Base-by-base conservation (phyloP, 2,329 filamentous ascomycete genomes). In the Colletotrichum tofieldiae region DNA sequence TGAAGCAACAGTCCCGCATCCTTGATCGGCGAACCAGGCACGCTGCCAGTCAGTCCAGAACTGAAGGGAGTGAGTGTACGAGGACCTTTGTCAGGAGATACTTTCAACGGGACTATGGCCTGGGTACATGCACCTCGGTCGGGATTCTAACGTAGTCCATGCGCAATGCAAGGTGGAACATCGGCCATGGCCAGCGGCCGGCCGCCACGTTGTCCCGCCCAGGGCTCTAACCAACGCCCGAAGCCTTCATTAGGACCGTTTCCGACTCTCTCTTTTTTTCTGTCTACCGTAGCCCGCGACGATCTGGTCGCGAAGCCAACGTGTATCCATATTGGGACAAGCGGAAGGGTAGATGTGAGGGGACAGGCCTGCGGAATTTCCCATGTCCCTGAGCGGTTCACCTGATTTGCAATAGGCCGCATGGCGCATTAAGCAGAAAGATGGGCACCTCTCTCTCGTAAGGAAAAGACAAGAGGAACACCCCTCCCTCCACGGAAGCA, bases 281-380 rank as follows among this genome's bases (percentile, higher is more conserved):
- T 39, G 35, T 20, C 56, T 55, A 54, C 62, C 56, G 43, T 55
- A 49, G 59, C 64, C 71, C 45, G 65, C 58, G 56, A 37, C 61
- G 23, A 32, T 20, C 32, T 39, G 51, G 69, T 35, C 65, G 68
- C 37, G 37, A 72, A 49, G 23, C 20, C 51, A 49, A 58, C 26
- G 67, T 43, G 35, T 26, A 20, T 39, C 62, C 43, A 45, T 26
- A 41, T 61, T 32, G 11, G 66, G 70, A 51, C 52, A 71, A 62
- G 70, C 56, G 56, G 39, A 52, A n/a, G 41, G 39, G 55, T 76
- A 72, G 74, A 73, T 75, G 68, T 75, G 75, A 75, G 74, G 74
- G 68, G 67, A 66, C 65, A 67, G 65, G 41, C 58, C 75, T 76
- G 78, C 75, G 76, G 71, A 75, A 73, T 74, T 76, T 72, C 74